phyloP scores from a whole-genome alignment of 2,329 filamentous ascomycete genomes.

The Dothistroma pini region DNA sequence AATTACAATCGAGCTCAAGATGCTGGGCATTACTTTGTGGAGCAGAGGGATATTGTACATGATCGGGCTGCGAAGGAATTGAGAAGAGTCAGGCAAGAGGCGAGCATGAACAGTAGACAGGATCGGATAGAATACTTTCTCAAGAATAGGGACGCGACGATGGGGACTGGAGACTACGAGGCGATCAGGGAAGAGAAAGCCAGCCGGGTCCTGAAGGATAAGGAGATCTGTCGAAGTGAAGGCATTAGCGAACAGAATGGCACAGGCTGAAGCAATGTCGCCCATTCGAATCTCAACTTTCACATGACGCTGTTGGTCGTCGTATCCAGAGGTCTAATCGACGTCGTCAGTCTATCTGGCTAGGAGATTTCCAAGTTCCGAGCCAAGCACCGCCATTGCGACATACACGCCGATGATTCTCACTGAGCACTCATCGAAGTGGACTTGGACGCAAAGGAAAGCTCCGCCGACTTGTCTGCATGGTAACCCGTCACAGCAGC shows the following conservation, averaged over 20 bases:
- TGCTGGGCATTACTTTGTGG: slow-evolving; percentile 60
- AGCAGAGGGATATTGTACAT: slow-evolving; percentile 63
- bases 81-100: slow-evolving; percentile 52
- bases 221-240: slow-evolving; percentile 47
- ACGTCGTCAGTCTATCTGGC: too few relatives aligned
- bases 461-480: too few relatives aligned
- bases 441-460: too few relatives aligned
- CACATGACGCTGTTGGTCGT: too few relatives aligned
- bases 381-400: too few relatives aligned
- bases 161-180: slow-evolving; percentile 41
- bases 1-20: slow-evolving; percentile 68
- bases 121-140: slow-evolving; percentile 73
- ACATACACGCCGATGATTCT: too few relatives aligned
- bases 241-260: slow-evolving; percentile 28
- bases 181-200: slow-evolving; percentile 45
- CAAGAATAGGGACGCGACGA: slow-evolving; percentile 61
- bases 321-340: too few relatives aligned
- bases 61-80: slow-evolving; percentile 63
- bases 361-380: too few relatives aligned
- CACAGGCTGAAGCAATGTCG: not conserved
- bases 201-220: slow-evolving; percentile 43
- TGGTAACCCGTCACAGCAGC: too few relatives aligned
- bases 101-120: slow-evolving; percentile 44
- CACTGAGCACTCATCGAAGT: too few relatives aligned
- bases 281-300: too few relatives aligned